Evolutionary conservation across 2,329 filamentous ascomycete species (phyloP).

Genomic region (Ophiostoma angusticollis): DNA sequence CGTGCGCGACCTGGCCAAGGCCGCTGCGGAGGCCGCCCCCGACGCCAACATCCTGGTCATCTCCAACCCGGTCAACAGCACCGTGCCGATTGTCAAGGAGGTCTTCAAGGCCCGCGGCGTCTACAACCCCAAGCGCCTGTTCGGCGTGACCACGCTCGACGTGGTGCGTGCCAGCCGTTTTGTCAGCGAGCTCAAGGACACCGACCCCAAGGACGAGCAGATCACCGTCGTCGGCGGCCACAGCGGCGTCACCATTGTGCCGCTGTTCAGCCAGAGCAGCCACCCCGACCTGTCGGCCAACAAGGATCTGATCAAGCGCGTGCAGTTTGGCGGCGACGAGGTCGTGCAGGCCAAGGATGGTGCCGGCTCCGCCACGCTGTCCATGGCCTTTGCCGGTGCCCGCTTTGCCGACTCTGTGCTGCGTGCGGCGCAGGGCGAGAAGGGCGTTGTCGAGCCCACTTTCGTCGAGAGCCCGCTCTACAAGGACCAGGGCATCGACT

Average conservation of each 20-base stretch:
- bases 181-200: constrained; percentile 85
- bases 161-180: constrained; percentile 96
- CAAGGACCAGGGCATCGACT: constrained; percentile 96
- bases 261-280: constrained; percentile 87
- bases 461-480: constrained; percentile 95
- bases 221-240: constrained; percentile 95
- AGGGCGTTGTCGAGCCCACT: constrained; percentile 88
- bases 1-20: constrained; percentile 95
- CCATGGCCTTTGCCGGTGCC: constrained; percentile 93
- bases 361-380: constrained; percentile 90
- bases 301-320: constrained; percentile 74
- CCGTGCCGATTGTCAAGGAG: constrained; percentile 93
- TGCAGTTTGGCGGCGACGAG: constrained; percentile 98
- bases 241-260: constrained; percentile 96
- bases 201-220: constrained; percentile 83
- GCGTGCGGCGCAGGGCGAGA: constrained; percentile 84
- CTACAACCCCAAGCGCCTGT: constrained; percentile 98
- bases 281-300: constrained; percentile 73
- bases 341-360: constrained; percentile 98
- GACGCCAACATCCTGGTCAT: constrained; percentile 96
- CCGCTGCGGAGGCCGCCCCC: constrained; percentile 74
- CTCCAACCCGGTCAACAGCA: constrained; percentile 99
- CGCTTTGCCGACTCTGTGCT: constrained; percentile 81
- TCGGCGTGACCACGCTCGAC: constrained; percentile 98
- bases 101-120: constrained; percentile 90